A percentile compares a stretch with the other conserved stretches of the same genome.
Conservation (phyloP, 305 asterid species). For the Vinca major region DNA sequence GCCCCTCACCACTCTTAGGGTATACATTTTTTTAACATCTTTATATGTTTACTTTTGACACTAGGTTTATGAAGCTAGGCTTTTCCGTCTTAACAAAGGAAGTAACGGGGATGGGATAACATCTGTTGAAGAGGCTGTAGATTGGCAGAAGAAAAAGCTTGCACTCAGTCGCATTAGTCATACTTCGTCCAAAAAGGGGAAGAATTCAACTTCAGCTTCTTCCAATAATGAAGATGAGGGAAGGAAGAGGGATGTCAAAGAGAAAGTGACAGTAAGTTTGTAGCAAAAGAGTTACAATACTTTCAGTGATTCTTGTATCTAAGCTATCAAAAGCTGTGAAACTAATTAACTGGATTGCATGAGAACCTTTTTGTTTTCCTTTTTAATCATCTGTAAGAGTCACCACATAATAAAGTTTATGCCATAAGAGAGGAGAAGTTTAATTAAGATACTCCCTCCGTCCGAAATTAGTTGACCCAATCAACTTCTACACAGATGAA, state of each 20-base stretch:
- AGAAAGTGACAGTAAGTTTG: slow-evolving; percentile 65
- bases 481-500: too few relatives aligned
- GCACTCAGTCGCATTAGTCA: slow-evolving; percentile 69
- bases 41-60: slow-evolving; percentile 17
- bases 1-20: slow-evolving; percentile 9
- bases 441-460: too few relatives aligned
- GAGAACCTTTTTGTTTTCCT: neutral
- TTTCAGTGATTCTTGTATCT: neutral
- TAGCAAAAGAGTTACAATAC: neutral
- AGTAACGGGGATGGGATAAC: slow-evolving; percentile 56
- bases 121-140: slow-evolving; percentile 84
- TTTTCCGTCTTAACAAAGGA: slow-evolving; percentile 76
- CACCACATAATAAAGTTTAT: too few relatives aligned
- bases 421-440: too few relatives aligned
- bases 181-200: slow-evolving; percentile 61
- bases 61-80: slow-evolving; percentile 91
- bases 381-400: too few relatives aligned
- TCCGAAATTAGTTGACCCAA: too few relatives aligned
- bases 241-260: slow-evolving; percentile 67
- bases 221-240: slow-evolving; percentile 44
- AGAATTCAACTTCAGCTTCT: slow-evolving; percentile 32
- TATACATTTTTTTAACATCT: slow-evolving; percentile 13
- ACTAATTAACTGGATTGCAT: neutral
- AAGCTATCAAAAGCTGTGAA: neutral
- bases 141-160: slow-evolving; percentile 66